Base-by-base conservation (phyloP, 805 yeast genomes). In the Cyberlindnera petersonii region DNA sequence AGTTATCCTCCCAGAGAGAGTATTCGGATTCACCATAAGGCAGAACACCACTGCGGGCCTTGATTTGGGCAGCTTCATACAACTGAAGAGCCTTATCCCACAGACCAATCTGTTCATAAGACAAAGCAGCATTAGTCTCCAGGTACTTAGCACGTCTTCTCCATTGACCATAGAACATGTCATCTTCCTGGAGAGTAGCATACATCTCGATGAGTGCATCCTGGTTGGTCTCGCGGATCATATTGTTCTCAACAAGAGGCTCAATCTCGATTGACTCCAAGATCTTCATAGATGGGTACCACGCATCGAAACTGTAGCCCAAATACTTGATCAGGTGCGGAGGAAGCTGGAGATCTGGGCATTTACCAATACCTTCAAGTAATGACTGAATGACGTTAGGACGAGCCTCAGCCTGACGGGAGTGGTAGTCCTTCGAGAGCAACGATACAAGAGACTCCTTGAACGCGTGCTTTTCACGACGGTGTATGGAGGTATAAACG, bases 161-260 rank as follows among this genome's bases (percentile, higher is more conserved):
- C 99, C 99, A 93, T 49, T 88, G 71, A 4, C 99, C 99, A 59
- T 93, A 93, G 59, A 89, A 93, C 89, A 91, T 85, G 54, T 93
- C 98, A 39, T 86, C 95, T 53, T 93, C 98, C 52, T 87, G 94
- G 37, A 93, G 64, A 8, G 83, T 77, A 5, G 95, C 81, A 53
- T 91, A 93, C 60, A 91, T 66, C 62, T 94, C 97, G 24, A 88
- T 77, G 31, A 93, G 63, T 0, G 98, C 96, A 63, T 93, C 98
- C 45, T 83, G 81, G 41, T 86, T 87, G 3, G 88, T 81, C 42
- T 89, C 96, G 19, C 81, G 73, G 13, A 91, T 86, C 43, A 81
- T 81, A 9, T 77, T 71, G 52, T 82, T 86, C 22, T 84, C 89
- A 30, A 77, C 73, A 4, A 71, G 62, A 1, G 87, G 81, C 17